Base-by-base conservation (phyloP, 148 eudicot genomes). In the Oxyria digyna region DNA sequence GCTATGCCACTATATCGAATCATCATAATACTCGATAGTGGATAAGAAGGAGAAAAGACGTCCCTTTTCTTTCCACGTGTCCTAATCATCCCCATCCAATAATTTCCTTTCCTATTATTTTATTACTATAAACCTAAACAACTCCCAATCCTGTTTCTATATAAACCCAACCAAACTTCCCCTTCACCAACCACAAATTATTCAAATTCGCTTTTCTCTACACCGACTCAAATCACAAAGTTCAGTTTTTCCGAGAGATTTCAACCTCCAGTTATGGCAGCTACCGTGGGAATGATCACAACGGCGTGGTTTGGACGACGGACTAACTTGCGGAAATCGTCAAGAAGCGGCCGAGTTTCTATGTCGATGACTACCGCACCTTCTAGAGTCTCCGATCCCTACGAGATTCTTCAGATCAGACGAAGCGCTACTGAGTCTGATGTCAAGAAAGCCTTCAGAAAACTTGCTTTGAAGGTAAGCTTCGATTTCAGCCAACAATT, bases 371-470 rank as follows among this genome's bases (percentile, higher is more conserved):
- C 79, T 23, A 17, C 81, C 12, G 59, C 87, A 15, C 50, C 78
- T 38, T 65, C 71, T 31, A 23, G 78, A 0, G 63, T 67, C 14
- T 62, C 76, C 14, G 96, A 93, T 78, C 86, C 98, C 10, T 93
- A 93, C 69, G 78, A 81, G 52, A 93, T 87, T 37, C 86, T 93
- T 6, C 74, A 78, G 74, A 75, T 93, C 72, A 62, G 72, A 0
- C 91, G 74, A 6, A 82, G 80, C 45, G 95, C 98, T 13, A 83
- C 96, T 13, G 95, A 89, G 80, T 82, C 91, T 42, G 95, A 93
- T 72, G 92, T 93, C 62, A 85, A 74, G 74, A 86, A 87, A 72
- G 95, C 98, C 8, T 93, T 93, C 70, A 76, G 98, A 59, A 76
- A 85, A 32, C 96, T 93, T 17, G 98, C 98, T 70, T 83, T 89